Conservation (phyloP, 2,329 filamentous ascomycete genomes). For the Sporothrix variecibatus region DNA sequence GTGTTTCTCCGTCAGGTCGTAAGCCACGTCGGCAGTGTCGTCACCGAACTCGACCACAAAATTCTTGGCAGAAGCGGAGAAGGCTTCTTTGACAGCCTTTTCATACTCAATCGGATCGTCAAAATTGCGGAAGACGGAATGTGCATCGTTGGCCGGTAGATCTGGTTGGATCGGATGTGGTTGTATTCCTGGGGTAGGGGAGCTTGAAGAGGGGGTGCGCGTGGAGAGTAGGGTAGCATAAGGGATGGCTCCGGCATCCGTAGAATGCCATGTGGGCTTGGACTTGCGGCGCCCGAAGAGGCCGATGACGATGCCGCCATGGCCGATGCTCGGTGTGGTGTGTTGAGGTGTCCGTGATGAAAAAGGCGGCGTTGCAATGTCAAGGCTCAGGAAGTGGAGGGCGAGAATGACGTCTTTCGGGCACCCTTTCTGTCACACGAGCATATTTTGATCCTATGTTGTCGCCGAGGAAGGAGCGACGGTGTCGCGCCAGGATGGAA, state of each 20-base stretch:
- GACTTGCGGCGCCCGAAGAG: not conserved
- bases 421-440: not conserved
- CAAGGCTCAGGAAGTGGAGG: not conserved
- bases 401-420: not conserved
- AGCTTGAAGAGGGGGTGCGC: not conserved
- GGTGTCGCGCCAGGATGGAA: not conserved
- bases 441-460: not conserved
- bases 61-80: slow-evolving; percentile 50
- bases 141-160: not conserved
- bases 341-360: not conserved
- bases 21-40: slow-evolving; percentile 55
- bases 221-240: not conserved
- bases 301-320: not conserved
- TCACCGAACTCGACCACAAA: slow-evolving; percentile 68
- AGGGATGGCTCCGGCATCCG: not conserved
- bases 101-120: slow-evolving; percentile 53
- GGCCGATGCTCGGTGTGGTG: not conserved
- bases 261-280: not conserved
- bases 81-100: slow-evolving; percentile 45
- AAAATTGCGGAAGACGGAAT: slow-evolving; percentile 50
- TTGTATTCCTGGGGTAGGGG: not conserved
- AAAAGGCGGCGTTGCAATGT: not conserved
- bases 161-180: not conserved
- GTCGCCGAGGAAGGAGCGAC: not conserved
- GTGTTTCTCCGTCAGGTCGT: slow-evolving; percentile 50